Base-by-base conservation (phyloP, 495 filamentous ascomycete species). In the Neurospora sp. region DNA sequence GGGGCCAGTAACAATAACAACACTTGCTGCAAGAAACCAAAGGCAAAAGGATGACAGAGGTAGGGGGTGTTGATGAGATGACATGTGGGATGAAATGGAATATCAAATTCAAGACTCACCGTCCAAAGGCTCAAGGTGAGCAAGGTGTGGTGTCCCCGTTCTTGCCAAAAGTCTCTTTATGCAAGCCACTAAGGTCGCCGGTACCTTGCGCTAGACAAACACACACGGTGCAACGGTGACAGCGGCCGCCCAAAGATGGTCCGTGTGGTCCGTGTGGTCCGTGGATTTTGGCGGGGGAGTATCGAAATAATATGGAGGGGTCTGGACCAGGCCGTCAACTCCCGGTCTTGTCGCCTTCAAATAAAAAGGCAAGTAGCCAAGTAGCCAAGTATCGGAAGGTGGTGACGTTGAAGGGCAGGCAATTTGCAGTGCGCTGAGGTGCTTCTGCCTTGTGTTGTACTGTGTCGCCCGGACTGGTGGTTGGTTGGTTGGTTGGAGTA, bases 401-500 rank as follows among this genome's bases (percentile, higher is more conserved):
- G 54, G 54, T 66, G 54, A 66, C 54, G 54, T 66, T 35, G 14
- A 66, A 66, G 54, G 54, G 54, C 54, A 66, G 54, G 12, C 54
- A 66, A 66, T 66, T 66, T 66, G 54, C 27, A 27, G 23, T 59
- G 48, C 11, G 48, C 54, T 66, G 54, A 35, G 12, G 54, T 62
- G 54, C 54, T 62, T 35, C 14, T 18, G 54, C 27, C 27, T 62
- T 35, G 54, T 62, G 54, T 62, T 35, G n/a, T n/a, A 66, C 54
- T 35, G 72, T 73, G 72, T 76, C 72, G 74, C 72, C 72, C 39
- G 72, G 70, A 42, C 35, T n/a, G 48, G 27, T 69, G 66, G 14
- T 27, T 42, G 54, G 39, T 40, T 31, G 31, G 71, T 38, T 38
- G 39, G 46, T 42, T 54, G 39, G 40, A 18, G 54, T 31, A 59